Evolutionary conservation across 2,329 filamentous ascomycete species (phyloP).

Genomic region (Alternaria gansuensis): DNA sequence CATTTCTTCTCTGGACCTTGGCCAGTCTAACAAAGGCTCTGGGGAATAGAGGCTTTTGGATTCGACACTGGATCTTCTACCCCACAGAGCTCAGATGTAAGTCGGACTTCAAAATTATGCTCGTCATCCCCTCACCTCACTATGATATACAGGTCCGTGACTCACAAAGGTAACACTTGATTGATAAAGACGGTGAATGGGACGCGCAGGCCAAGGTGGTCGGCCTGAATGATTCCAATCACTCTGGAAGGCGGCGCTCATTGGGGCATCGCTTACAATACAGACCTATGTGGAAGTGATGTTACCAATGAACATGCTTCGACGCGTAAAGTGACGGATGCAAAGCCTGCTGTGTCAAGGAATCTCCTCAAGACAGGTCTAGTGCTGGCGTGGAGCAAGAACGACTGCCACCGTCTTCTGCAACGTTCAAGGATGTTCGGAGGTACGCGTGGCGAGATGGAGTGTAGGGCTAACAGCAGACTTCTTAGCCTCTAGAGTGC

Average conservation of each 20-base stretch:
- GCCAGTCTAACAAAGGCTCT: slow-evolving; percentile 3
- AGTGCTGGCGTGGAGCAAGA: slow-evolving; percentile 21
- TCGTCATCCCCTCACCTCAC: slow-evolving; percentile 23
- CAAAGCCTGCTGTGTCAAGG: slow-evolving; percentile 16
- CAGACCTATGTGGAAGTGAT: slow-evolving; percentile 15
- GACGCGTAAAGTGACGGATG: slow-evolving; percentile 20
- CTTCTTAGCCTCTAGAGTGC: slow-evolving; percentile 16
- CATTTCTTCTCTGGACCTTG: slow-evolving; percentile 27
- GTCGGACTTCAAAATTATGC: slow-evolving; percentile 13
- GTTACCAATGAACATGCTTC: slow-evolving; percentile 32
- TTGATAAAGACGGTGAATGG: slow-evolving; percentile 37
- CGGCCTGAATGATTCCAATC: slow-evolving; percentile 15
- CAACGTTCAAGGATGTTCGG: slow-evolving; percentile 28
- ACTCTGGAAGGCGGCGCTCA: neutral
- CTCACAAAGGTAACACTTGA: slow-evolving; percentile 36
- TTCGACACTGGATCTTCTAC: slow-evolving; percentile 13
- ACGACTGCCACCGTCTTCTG: slow-evolving; percentile 37
- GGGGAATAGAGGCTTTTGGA: slow-evolving; percentile 1
- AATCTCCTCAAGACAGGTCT: slow-evolving; percentile 16
- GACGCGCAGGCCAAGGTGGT: slow-evolving; percentile 21
- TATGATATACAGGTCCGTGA: slow-evolving; percentile 37
- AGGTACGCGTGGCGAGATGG: slow-evolving; percentile 15
- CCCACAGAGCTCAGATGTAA: slow-evolving; percentile 9
- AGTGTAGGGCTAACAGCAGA: slow-evolving; percentile 15
- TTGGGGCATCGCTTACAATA: slow-evolving; percentile 15